These are phyloP conservation scores for Boletus coccyginus DNA, from an alignment of 768 basidiomycete species.

Conservation along the genomic window DNA sequence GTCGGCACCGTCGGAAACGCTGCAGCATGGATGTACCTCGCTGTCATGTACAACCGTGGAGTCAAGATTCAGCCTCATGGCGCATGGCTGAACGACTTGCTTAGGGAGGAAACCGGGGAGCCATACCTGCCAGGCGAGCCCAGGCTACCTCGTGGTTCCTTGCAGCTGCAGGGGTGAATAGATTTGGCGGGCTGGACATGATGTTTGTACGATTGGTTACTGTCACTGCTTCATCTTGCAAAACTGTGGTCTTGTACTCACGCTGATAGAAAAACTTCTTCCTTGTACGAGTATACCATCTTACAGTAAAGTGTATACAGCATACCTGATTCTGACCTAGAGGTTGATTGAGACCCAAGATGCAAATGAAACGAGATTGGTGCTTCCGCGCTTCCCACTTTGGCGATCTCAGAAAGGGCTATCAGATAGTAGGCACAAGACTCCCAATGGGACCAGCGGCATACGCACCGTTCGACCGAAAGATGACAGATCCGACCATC, in stretches of 20 bases:
- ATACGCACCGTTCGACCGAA: no score
- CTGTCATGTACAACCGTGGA: slow-evolving; percentile 77
- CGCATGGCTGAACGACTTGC: slow-evolving; percentile 81
- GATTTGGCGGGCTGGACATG: not conserved
- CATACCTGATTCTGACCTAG: not conserved
- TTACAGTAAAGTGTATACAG: not conserved
- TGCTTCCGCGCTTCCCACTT: not conserved
- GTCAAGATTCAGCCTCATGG: slow-evolving; percentile 77
- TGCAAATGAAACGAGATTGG: not conserved
- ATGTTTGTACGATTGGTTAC: slow-evolving; percentile 12
- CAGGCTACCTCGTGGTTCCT: slow-evolving; percentile 58
- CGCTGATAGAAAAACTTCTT: not conserved
- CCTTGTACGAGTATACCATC: slow-evolving; percentile 6
- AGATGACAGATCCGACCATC: no score
- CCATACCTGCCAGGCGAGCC: slow-evolving; percentile 66
- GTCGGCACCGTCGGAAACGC: slow-evolving; percentile 83
- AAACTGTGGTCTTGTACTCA: not conserved
- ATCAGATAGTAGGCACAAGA: not conserved
- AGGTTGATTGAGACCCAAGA: not conserved
- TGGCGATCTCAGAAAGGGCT: not conserved
- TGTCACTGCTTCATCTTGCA: not conserved
- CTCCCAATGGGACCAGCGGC: no score
- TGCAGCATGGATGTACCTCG: slow-evolving; percentile 62
- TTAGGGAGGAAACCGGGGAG: slow-evolving; percentile 74
- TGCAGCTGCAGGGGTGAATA: slow-evolving; percentile 45